These are phyloP conservation scores for Starmerella floris DNA, from an alignment of 805 yeast genomes.

Conservation along the genomic window DNA sequence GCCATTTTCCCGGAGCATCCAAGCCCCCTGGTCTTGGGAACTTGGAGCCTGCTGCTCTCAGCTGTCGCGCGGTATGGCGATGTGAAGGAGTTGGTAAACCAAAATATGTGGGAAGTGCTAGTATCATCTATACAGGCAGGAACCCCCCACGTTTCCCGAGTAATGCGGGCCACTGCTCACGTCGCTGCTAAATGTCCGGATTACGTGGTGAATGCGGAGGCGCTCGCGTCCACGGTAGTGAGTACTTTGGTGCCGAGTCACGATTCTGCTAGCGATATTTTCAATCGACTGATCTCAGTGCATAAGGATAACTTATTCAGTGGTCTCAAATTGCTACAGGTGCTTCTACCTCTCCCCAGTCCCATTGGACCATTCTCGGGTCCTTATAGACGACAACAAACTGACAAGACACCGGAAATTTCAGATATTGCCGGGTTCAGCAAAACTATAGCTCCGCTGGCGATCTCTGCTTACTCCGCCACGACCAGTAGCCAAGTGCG, in stretches of 20 bases:
- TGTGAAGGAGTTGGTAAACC: slow-evolving; percentile 7
- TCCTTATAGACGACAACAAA: slow-evolving; percentile 10
- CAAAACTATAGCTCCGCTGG: slow-evolving; percentile 5
- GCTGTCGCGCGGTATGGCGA: slow-evolving; percentile 12
- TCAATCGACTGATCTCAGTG: slow-evolving; percentile 12
- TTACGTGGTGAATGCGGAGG: slow-evolving; percentile 1
- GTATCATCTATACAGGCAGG: slow-evolving; percentile 9
- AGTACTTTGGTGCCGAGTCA: slow-evolving; percentile 10
- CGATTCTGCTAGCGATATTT: slow-evolving; percentile 1
- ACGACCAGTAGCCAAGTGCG: slow-evolving; percentile 13
- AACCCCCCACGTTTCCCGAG: slow-evolving; percentile 13
- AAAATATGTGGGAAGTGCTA: slow-evolving; percentile 9
- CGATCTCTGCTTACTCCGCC: slow-evolving; percentile 14
- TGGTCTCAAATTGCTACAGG: slow-evolving; percentile 14
- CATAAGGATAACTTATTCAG: slow-evolving; percentile 14
- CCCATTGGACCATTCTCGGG: slow-evolving; percentile 10
- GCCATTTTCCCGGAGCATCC: slow-evolving; percentile 15
- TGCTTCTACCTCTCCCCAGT: slow-evolving; percentile 13
- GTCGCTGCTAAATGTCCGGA: slow-evolving; percentile 11
- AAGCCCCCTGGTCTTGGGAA: slow-evolving; percentile 12
- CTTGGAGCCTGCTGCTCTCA: slow-evolving; percentile 13
- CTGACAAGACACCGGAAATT: neutral
- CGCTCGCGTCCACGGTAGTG: slow-evolving; percentile 7
- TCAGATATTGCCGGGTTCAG: slow-evolving; percentile 6
- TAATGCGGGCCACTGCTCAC: slow-evolving; percentile 11